Evolutionary conservation across 495 filamentous ascomycete species (phyloP).

Genomic region (Lepidopterella palustris): DNA sequence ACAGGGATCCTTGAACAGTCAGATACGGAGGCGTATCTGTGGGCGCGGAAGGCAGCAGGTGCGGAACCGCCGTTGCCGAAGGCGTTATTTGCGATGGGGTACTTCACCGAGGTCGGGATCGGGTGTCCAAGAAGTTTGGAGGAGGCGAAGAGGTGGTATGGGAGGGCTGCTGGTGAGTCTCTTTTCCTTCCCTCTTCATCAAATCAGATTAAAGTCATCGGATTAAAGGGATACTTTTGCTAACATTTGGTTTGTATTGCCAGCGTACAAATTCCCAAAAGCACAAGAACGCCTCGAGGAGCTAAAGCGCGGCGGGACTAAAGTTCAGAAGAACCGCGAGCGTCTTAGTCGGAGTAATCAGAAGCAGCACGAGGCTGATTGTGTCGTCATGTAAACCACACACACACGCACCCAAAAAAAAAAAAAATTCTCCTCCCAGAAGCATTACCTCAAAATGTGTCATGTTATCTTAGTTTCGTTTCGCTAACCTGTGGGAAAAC

Average conservation of each 20-base stretch:
- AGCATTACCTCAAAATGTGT: too few relatives aligned
- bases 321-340: conserved; percentile 63
- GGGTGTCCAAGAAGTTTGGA: conserved; percentile 80
- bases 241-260: conserved; percentile 21
- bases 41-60: conserved; percentile 87
- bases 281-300: conserved; percentile 88
- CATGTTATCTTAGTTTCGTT: too few relatives aligned
- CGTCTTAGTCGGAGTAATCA: conserved; percentile 75
- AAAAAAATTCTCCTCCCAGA: too few relatives aligned
- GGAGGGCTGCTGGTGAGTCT: conserved; percentile 87
- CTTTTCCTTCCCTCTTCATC: neutral
- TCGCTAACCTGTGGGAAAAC: too few relatives aligned
- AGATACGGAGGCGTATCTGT: conserved; percentile 94
- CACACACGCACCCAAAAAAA: too few relatives aligned
- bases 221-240: conserved; percentile 1
- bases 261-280: conserved; percentile 91
- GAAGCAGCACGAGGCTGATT: conserved; percentile 80
- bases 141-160: conserved; percentile 97
- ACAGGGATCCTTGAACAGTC: conserved; percentile 84
- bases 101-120: conserved; percentile 93
- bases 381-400: conserved; percentile 76
- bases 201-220: conserved; percentile 3
- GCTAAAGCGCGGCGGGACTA: conserved; percentile 67
- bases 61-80: conserved; percentile 67
- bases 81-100: conserved; percentile 96